phyloP scores from a whole-genome alignment of 768 basidiomycete species.

The Leccinum arenicola region DNA sequence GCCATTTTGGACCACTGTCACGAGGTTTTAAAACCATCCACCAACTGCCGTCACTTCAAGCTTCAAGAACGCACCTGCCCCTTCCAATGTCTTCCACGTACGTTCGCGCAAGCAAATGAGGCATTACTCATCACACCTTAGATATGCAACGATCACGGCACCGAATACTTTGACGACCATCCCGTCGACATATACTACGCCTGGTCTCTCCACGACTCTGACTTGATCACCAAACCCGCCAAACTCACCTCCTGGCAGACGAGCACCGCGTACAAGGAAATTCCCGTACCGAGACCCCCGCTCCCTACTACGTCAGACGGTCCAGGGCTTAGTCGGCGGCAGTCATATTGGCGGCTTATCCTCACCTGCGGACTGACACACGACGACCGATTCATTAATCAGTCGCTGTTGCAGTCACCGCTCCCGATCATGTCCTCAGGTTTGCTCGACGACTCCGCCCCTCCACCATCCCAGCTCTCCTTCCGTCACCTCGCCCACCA shows the following conservation, averaged over 20 bases:
- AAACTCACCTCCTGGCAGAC: too few relatives aligned
- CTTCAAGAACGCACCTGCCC: neutral
- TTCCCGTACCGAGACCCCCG: too few relatives aligned
- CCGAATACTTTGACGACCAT: slow-evolving; percentile 53
- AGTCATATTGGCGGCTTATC: too few relatives aligned
- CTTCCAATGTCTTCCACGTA: slow-evolving; percentile 27
- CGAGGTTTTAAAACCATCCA: neutral
- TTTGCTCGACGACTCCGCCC: slow-evolving; percentile 43
- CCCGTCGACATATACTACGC: slow-evolving; percentile 66
- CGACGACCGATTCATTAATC: too few relatives aligned
- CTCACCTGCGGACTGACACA: too few relatives aligned
- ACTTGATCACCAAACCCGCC: slow-evolving; percentile 16
- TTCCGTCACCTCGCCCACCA: slow-evolving; percentile 44
- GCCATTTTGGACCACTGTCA: slow-evolving; percentile 5
- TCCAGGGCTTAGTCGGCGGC: too few relatives aligned
- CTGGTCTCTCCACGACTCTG: slow-evolving; percentile 45
- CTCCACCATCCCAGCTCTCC: slow-evolving; percentile 60
- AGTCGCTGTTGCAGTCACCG: slow-evolving; percentile 37
- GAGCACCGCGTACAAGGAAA: too few relatives aligned
- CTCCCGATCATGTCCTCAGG: slow-evolving; percentile 46
- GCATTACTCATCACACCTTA: slow-evolving; percentile 66
- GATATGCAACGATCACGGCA: slow-evolving; percentile 86
- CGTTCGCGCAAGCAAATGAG: slow-evolving; percentile 36
- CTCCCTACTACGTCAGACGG: too few relatives aligned
- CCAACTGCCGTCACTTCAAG: neutral